Conservation (phyloP, 805 yeast genomes). For the Nadsonia fulvescens region DNA sequence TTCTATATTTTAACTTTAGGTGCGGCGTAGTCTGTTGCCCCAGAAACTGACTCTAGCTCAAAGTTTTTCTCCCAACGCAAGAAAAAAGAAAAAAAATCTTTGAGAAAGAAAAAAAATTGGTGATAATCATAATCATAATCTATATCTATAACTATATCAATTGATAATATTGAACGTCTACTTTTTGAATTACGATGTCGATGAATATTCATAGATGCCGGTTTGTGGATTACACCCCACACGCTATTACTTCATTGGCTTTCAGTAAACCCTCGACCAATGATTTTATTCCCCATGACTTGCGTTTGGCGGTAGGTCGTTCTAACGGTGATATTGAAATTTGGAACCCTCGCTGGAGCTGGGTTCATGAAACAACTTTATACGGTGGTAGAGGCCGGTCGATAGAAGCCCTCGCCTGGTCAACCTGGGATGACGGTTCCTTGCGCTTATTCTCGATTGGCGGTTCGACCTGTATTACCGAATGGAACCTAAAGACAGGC, state of each 20-base stretch:
- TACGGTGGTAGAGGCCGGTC: conserved; percentile 72
- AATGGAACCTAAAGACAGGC: conserved; percentile 73
- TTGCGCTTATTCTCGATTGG: conserved; percentile 82
- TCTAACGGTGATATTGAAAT: conserved; percentile 90
- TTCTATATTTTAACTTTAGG: conserved; percentile 1
- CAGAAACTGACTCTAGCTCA: background rate
- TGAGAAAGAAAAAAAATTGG: no score
- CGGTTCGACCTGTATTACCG: conserved; percentile 79
- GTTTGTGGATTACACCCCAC: conserved; percentile 78
- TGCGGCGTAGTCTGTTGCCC: conserved; percentile 3
- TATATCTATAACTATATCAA: no score
- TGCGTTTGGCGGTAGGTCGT: conserved; percentile 80
- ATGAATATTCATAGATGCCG: conserved; percentile 83
- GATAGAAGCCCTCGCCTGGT: conserved; percentile 82
- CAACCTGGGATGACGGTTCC: conserved; percentile 27
- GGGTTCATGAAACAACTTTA: conserved; percentile 60
- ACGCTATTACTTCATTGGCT: conserved; percentile 61
- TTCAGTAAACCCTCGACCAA: conserved; percentile 39
- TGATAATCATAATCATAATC: no score
- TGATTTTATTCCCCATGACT: conserved; percentile 27
- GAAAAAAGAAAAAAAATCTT: no score
- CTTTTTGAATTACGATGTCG: no score
- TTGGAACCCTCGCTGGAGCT: conserved; percentile 54
- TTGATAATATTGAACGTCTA: no score
- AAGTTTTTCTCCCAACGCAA: background rate